A percentile compares a stretch with the other conserved stretches of the same genome.
Conservation (phyloP, 2,329 filamentous ascomycete genomes). For the Xylariaceae sp. region DNA sequence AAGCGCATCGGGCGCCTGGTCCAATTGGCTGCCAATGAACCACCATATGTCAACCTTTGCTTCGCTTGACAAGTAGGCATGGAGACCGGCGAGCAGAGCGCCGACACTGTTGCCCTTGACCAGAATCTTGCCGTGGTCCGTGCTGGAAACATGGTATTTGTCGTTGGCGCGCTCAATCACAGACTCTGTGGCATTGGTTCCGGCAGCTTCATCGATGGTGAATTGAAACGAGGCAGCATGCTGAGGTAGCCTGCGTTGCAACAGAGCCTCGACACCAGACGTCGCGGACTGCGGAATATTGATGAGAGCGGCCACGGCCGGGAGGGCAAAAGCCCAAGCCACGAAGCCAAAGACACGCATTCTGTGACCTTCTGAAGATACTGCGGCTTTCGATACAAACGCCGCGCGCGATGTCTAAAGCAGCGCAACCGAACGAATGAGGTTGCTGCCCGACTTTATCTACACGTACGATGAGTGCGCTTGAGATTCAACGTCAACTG, state of each 20-base stretch:
- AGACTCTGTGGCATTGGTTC: background rate
- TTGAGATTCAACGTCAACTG: too few species aligned
- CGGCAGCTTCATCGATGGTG: constrained; percentile 2
- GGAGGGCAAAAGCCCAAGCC: background rate
- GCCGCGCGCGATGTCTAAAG: too few species aligned
- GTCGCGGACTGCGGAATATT: background rate
- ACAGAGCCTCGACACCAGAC: constrained; percentile 11
- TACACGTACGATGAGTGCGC: too few species aligned
- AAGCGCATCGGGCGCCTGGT: constrained; percentile 11
- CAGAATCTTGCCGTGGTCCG: constrained; percentile 10
- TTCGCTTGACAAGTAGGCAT: constrained; percentile 14
- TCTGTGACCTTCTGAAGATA: background rate
- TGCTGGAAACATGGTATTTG: constrained; percentile 13
- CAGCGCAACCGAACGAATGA: too few species aligned
- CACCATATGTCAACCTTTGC: constrained; percentile 18
- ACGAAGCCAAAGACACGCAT: background rate
- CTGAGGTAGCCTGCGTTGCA: constrained; percentile 14
- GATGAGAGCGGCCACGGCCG: background rate
- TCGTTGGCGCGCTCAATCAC: constrained; percentile 9
- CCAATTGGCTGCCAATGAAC: constrained; percentile 16
- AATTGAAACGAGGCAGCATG: constrained; percentile 12
- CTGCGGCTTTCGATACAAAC: too few species aligned
- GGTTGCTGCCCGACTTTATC: too few species aligned
- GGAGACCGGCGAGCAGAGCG: constrained; percentile 14
- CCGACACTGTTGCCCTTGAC: constrained; percentile 15